Evolutionary conservation across 306 rosid genomes (phyloP), one percentile per base, ranked within the genome.

Genomic region (Acacia crassicarpa): DNA sequence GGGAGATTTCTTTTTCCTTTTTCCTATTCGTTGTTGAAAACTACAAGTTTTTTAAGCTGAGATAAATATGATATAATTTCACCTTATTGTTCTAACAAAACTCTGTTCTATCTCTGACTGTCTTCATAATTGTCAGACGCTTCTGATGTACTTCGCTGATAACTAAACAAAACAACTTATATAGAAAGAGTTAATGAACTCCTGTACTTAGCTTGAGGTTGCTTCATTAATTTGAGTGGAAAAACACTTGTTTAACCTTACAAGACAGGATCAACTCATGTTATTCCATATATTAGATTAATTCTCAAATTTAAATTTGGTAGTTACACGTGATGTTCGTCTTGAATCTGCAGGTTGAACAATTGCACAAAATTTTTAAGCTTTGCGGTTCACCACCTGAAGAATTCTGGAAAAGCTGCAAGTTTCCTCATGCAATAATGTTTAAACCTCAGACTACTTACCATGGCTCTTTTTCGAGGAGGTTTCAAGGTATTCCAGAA

Each of bases 331-430:
- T 77, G 72, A 71, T 65, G 27, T 38, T 75, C 53, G 69, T 59
- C 61, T 75, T 78, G 51, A 70, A 35, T 77, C 56, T 75, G 67
- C 85, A 95, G 99, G 96, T 96, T 69, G 99, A 96, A 81, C 99
- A 96, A 87, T 78, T 96, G 67, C 99, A 96, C 88, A 96, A 92
- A 86, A 91, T 94, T 59, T 93, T 96, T 79, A 96, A 96, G 86
- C 92, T 96, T 58, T 91, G 98, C 75, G 99, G 99, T 56, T 90
- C 98, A 43, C 99, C 99, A 54, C 77, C 93, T 22, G 98, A 93
- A 12, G 99, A 96, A 79, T 96, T 83, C 76, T 96, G 99, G 99
- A 92, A 80, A 77, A 94, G 80, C 68, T 82, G 78, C 20, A 94
- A 86, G 87, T 98, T 93, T 84, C 97, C 99, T 86, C 99, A 91